A percentile compares a stretch with the other conserved stretches of the same genome.
phyloP scores from a whole-genome alignment of 768 basidiomycete species.

The Lactarius psammicola region DNA sequence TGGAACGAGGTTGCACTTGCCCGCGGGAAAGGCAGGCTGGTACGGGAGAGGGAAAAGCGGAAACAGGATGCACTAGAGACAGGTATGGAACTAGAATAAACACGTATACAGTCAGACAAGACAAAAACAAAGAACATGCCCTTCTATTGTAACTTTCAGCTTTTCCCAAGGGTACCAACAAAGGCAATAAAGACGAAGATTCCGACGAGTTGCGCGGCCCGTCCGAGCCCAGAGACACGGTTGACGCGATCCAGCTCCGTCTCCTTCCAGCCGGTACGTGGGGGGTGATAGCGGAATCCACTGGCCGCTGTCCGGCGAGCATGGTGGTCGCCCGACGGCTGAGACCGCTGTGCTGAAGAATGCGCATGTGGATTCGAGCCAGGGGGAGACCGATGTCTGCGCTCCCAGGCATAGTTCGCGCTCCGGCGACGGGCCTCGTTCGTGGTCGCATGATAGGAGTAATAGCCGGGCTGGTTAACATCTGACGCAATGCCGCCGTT shows the following conservation, averaged over 20 bases:
- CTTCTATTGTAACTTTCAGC: conserved; percentile 10
- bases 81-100: conserved; percentile 22
- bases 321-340: conserved; percentile 1
- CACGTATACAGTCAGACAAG: background rate
- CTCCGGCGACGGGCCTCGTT: conserved; percentile 37
- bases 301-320: background rate
- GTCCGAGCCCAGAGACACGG: conserved; percentile 25
- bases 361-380: conserved; percentile 13
- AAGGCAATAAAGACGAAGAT: conserved; percentile 23
- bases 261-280: conserved; percentile 25
- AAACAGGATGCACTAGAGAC: conserved; percentile 26
- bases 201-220: conserved; percentile 26
- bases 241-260: conserved; percentile 22
- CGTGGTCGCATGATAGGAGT: conserved; percentile 27
- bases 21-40: conserved; percentile 72
- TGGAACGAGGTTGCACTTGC: conserved; percentile 71
- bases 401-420: conserved; percentile 42
- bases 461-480: conserved; percentile 12
- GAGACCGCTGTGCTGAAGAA: background rate
- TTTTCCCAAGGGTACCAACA: conserved; percentile 20
- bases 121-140: background rate
- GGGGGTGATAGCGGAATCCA: background rate
- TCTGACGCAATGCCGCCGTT: background rate
- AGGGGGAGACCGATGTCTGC: conserved; percentile 28
- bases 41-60: conserved; percentile 54